Conservation (phyloP, 371 early-diverging fungal species). For the Globomyces sp. region DNA sequence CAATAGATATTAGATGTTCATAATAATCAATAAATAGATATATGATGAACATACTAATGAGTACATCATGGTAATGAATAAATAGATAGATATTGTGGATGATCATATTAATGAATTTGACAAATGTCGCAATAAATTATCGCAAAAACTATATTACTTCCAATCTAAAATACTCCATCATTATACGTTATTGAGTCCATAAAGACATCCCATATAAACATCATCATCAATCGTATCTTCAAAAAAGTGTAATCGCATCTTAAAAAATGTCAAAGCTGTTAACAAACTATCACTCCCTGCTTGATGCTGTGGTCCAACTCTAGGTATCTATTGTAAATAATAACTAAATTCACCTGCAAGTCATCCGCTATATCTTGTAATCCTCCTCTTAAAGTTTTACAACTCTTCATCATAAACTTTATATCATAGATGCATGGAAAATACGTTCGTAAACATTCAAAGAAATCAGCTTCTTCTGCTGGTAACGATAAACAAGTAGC, state of each 20-base stretch:
- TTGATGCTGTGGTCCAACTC: constrained; percentile 99
- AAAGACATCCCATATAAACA: constrained; percentile 73
- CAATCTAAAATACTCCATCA: not conserved
- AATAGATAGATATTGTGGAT: too few species aligned
- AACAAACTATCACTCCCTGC: constrained; percentile 99
- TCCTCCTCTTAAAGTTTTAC: constrained; percentile 96
- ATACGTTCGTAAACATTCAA: constrained; percentile 86
- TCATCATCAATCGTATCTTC: constrained; percentile 91
- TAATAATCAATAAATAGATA: not conserved
- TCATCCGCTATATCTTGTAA: constrained; percentile 99
- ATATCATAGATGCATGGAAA: constrained; percentile 99
- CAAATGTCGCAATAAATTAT: too few species aligned
- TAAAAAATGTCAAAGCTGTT: constrained; percentile 96
- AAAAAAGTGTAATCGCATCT: constrained; percentile 93
- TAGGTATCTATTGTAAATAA: constrained; percentile 56
- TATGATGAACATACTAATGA: constrained; percentile 2
- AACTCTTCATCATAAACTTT: constrained; percentile 97
- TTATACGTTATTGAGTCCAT: constrained; percentile 27
- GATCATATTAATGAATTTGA: too few species aligned
- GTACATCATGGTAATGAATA: too few species aligned
- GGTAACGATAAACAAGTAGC: constrained; percentile 92
- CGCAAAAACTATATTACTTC: not conserved
- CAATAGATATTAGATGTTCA: constrained; percentile 6
- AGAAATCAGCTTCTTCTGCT: constrained; percentile 91
- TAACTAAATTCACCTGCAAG: constrained; percentile 63